These are phyloP conservation scores for Talaromyces proteolyticus DNA, from an alignment of 495 filamentous ascomycete species.

Conservation along the genomic window DNA sequence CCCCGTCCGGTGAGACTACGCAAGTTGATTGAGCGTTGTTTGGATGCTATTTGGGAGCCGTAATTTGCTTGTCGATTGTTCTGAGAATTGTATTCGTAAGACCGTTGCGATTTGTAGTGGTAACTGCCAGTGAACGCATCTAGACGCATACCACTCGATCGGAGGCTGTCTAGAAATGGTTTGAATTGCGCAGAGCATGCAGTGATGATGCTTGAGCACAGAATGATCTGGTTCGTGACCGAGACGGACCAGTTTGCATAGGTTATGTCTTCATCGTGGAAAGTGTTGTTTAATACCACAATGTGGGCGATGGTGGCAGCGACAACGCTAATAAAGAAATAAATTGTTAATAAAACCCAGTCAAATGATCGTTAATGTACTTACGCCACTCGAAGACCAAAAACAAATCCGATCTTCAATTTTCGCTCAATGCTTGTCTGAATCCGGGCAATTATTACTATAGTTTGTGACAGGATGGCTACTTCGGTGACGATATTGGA, in stretches of 20 bases:
- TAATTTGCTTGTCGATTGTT: not conserved
- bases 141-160: conserved; percentile 33
- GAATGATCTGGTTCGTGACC: conserved; percentile 28
- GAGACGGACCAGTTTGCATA: conserved; percentile 21
- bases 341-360: too few species aligned
- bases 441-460: conserved; percentile 27
- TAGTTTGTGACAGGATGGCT: conserved; percentile 29
- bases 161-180: conserved; percentile 37
- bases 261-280: conserved; percentile 12
- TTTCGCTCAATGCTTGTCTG: conserved; percentile 26
- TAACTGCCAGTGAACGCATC: conserved; percentile 15
- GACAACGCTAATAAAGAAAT: too few species aligned
- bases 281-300: conserved; percentile 14
- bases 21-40: not conserved
- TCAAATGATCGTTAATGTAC: conserved; percentile 2
- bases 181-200: conserved; percentile 41
- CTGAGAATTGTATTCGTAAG: not conserved
- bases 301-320: conserved; percentile 28
- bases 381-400: conserved; percentile 31
- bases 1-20: not conserved
- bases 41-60: not conserved
- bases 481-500: conserved; percentile 37
- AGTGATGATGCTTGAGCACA: conserved; percentile 32
- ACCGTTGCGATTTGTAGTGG: not conserved
- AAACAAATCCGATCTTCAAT: conserved; percentile 20